Base-by-base conservation (phyloP, 371 early-diverging fungal species). In the Actinomortierella ambigua region DNA sequence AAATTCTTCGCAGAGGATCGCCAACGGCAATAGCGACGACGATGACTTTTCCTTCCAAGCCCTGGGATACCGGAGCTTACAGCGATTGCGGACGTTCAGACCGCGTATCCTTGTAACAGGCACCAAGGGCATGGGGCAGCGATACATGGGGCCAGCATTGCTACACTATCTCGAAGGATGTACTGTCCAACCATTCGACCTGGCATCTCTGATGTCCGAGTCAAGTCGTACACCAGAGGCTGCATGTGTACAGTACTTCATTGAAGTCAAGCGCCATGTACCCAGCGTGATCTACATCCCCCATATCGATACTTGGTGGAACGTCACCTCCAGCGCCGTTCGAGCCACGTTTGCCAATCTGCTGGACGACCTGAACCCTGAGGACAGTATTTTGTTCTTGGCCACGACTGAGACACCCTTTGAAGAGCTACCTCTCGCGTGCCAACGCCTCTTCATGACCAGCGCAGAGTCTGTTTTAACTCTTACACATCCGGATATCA, bases 101-200 rank as follows among this genome's bases (percentile, higher is more conserved):
- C 86, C 86, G 5, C 75, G 86, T 4, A 63, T 85, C 27, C 71
- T 85, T n/a, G 68, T 87, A 18, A 69, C 66, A n/a, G 88, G 88
- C 8, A 18, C 59, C 11, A 55, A 77, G 7, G 84, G 85, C 2
- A 80, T 84, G 82, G 85, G 84, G 2, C 85, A 84, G 55, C 61
- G 58, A 2, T 50, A 69, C 13, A 60, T 86, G 26, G 83, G 81
- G 0, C 80, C 81, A 0, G 86, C 85, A 0, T 65, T 81, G 2
- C 60, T 85, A 13, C 76, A 84, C 22, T 54, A 68, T 40, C 50
- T 86, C 3, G 87, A 87, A 46, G 77, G 82, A 8, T 75, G 80
- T 24, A 69, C 77, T 5, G 78, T 84, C 29, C 77, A 82, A 20
- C 68, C 75, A 11, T 65, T 83, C 22, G 76, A 78, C 48, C 57